phyloP scores from a whole-genome alignment of 257 asterid genomes.

The Anisodus acutangulus region DNA sequence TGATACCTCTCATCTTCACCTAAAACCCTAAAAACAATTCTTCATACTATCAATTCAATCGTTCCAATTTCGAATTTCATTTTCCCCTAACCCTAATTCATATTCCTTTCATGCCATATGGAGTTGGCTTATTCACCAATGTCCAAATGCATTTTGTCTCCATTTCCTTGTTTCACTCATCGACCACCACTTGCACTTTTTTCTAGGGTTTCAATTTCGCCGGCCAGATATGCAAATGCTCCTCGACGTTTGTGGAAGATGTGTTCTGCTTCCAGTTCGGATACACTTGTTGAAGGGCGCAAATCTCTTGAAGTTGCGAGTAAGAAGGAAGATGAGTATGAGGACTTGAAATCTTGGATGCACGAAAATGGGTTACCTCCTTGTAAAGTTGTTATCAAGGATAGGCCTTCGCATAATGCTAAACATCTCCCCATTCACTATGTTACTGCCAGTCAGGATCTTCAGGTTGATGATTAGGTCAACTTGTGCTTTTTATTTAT shows the following conservation, averaged over 20 bases:
- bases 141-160: slow-evolving; percentile 58
- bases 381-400: slow-evolving; percentile 76
- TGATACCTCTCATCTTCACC: slow-evolving; percentile 22
- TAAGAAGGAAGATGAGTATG: slow-evolving; percentile 49
- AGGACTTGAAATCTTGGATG: slow-evolving; percentile 91
- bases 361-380: slow-evolving; percentile 83
- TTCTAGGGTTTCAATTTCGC: slow-evolving; percentile 46
- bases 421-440: slow-evolving; percentile 76
- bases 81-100: slow-evolving; percentile 25
- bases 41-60: background rate
- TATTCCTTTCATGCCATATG: slow-evolving; percentile 41
- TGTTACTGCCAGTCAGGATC: slow-evolving; percentile 92
- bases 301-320: slow-evolving; percentile 53
- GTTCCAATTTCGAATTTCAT: background rate
- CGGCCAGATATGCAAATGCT: slow-evolving; percentile 23
- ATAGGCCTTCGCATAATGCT: slow-evolving; percentile 69
- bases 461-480: slow-evolving; percentile 50
- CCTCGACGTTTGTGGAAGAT: slow-evolving; percentile 40
- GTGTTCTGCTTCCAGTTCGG: slow-evolving; percentile 64
- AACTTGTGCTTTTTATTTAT: slow-evolving; percentile 13
- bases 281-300: slow-evolving; percentile 50
- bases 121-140: slow-evolving; percentile 53
- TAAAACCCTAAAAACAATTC: background rate
- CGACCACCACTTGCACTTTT: slow-evolving; percentile 42
- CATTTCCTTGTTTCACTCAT: slow-evolving; percentile 50